Percentiles rank a stretch among this genome's conserved stretches.
These are phyloP conservation scores for Phlegmacium glaucopus DNA, from an alignment of 768 basidiomycete species.

Conservation along the genomic window DNA sequence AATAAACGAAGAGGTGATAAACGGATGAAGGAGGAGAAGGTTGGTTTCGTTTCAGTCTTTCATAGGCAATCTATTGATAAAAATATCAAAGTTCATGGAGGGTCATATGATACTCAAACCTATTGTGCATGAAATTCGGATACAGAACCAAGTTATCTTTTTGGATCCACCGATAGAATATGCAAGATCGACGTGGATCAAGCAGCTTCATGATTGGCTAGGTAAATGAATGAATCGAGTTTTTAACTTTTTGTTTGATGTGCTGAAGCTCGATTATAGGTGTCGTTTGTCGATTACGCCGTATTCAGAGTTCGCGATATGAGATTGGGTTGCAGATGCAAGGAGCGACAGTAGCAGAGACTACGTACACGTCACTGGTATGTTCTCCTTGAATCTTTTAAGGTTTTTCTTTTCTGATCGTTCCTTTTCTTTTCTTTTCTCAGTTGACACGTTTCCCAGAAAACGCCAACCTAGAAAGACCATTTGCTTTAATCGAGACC, in stretches of 20 bases:
- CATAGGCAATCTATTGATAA: conserved; percentile 2
- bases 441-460: conserved; percentile 77
- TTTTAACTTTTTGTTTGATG: conserved; percentile 10
- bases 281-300: conserved; percentile 79
- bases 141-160: conserved; percentile 99
- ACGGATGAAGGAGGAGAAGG: conserved; percentile 77
- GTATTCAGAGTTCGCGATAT: conserved; percentile 94
- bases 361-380: conserved; percentile 82
- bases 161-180: conserved; percentile 97
- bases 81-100: conserved; percentile 54
- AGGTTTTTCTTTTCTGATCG: conserved; percentile 7
- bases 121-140: conserved; percentile 92
- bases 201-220: conserved; percentile 86
- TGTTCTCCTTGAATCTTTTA: conserved; percentile 18
- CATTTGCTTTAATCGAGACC: conserved; percentile 81
- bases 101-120: conserved; percentile 76
- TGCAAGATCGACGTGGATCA: conserved; percentile 86
- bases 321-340: conserved; percentile 96
- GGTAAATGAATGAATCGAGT: too few species aligned
- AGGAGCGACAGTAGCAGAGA: conserved; percentile 57
- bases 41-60: conserved; percentile 19
- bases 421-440: too few species aligned
- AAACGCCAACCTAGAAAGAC: conserved; percentile 62
- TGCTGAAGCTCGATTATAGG: conserved; percentile 40
- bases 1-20: conserved; percentile 72